Percentiles rank a stretch among this genome's conserved stretches.
Evolutionary conservation across 345 rosid genomes (phyloP).

Genomic region (Acer campestre): DNA sequence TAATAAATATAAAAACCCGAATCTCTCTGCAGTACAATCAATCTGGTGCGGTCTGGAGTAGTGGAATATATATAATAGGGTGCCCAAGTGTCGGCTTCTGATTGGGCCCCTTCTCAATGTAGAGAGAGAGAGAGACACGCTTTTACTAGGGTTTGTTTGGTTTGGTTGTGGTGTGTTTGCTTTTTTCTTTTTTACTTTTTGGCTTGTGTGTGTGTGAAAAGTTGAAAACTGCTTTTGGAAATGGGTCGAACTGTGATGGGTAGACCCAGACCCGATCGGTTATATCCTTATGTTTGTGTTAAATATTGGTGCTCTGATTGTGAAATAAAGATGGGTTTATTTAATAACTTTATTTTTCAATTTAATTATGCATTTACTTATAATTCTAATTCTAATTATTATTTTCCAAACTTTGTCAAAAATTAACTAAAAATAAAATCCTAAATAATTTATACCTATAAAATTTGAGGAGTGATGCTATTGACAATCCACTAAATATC

Average conservation of each 20-base stretch:
- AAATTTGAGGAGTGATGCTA: no score
- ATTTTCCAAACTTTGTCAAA: no score
- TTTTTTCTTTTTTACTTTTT: background rate
- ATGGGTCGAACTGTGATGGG: conserved; percentile 9
- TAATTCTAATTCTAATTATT: no score
- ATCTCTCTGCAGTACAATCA: no score
- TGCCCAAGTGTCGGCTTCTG: conserved; percentile 16
- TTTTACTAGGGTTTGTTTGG: background rate
- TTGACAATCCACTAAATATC: no score
- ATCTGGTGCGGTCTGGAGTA: conserved; percentile 33
- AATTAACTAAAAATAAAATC: no score
- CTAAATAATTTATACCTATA: no score
- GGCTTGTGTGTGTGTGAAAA: background rate
- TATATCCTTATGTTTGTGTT: background rate
- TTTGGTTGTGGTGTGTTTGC: background rate
- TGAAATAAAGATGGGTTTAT: conserved; percentile 24
- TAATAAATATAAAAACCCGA: background rate
- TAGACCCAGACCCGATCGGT: conserved; percentile 6
- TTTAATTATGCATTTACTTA: background rate
- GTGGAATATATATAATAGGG: conserved; percentile 14
- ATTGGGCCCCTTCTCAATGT: background rate
- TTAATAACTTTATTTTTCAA: background rate
- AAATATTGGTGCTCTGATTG: background rate
- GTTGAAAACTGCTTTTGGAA: background rate
- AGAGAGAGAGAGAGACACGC: conserved; percentile 20